phyloP scores from a whole-genome alignment of 768 basidiomycete genomes.

The Agaricus blazei region DNA sequence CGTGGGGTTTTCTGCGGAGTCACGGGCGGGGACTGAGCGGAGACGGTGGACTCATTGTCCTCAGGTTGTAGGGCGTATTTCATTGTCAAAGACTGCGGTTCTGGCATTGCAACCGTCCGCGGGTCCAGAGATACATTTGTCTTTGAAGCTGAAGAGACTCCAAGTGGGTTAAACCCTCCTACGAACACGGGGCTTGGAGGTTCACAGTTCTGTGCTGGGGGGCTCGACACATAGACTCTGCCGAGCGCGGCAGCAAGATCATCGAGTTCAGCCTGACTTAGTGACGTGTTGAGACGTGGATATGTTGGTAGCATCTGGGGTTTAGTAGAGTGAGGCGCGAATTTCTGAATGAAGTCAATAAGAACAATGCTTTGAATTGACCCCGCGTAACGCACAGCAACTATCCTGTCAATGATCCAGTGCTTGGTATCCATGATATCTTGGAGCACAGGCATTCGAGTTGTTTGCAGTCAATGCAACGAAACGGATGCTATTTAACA shows the following conservation, averaged over 20 bases:
- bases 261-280: background rate
- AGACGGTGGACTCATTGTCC: slow-evolving; percentile 13
- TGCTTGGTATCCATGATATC: slow-evolving; percentile 9
- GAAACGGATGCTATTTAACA: no score
- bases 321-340: no score
- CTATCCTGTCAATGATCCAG: slow-evolving; percentile 16
- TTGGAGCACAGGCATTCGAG: background rate
- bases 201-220: slow-evolving; percentile 5
- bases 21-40: slow-evolving; percentile 6
- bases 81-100: slow-evolving; percentile 31
- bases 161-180: slow-evolving; percentile 42
- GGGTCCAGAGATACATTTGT: slow-evolving; percentile 10
- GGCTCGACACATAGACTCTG: slow-evolving; percentile 18
- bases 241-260: slow-evolving; percentile 22
- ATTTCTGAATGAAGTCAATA: no score
- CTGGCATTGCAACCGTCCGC: slow-evolving; percentile 30
- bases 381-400: slow-evolving; percentile 2
- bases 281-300: background rate
- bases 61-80: slow-evolving; percentile 28
- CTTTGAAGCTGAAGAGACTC: slow-evolving; percentile 13
- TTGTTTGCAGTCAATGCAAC: no score
- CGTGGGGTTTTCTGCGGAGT: slow-evolving; percentile 7
- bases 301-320: background rate
- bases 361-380: no score
- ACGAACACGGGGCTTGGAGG: slow-evolving; percentile 29